Evolutionary conservation across 192 early-diverging fungal genomes (phyloP), one percentile per base, ranked within the genome.

Genomic region (Gamsiella multidivaricata): DNA sequence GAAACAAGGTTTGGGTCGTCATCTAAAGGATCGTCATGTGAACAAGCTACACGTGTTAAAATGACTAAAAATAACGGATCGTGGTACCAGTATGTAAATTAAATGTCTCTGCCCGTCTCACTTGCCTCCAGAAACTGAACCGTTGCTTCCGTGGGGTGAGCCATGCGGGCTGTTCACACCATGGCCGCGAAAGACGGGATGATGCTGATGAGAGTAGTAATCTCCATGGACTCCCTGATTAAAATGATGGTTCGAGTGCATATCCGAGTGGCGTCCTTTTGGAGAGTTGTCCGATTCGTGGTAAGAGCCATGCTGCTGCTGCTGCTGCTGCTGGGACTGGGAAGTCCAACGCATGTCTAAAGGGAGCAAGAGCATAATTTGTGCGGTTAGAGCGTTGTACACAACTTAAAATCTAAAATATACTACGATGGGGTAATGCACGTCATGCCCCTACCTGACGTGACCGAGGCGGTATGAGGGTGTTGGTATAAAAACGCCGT

Each of bases 401-500:
- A n/a, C n/a, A n/a, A n/a, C n/a, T n/a, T n/a, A n/a, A n/a, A n/a
- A n/a, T n/a, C n/a, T n/a, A n/a, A n/a, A n/a, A n/a, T n/a, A n/a
- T n/a, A n/a, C n/a, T n/a, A n/a, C n/a, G n/a, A n/a, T n/a, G n/a
- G n/a, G n/a, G n/a, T n/a, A n/a, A n/a, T n/a, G n/a, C n/a, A n/a
- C n/a, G n/a, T n/a, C n/a, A n/a, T n/a, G n/a, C n/a, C n/a, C n/a
- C 20, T 45, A 73, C 79, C 65, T 72, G 79, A 59, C 5, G 67
- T 32, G 20, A 71, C 54, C 12, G 51, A 53, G 18, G 66, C 20
- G 23, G 59, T 22, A 45, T 78, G 74, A 36, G 74, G 74, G 51
- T 78, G 74, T 33, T 69, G 74, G 65, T 91, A 90, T 34, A 94
- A 69, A 69, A 89, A 91, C 31, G 84, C 57, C 54, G 84, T 82